Percentiles rank a stretch among this genome's conserved stretches.
Evolutionary conservation across 495 filamentous ascomycete genomes (phyloP).

Genomic region (Penicillium canariense): DNA sequence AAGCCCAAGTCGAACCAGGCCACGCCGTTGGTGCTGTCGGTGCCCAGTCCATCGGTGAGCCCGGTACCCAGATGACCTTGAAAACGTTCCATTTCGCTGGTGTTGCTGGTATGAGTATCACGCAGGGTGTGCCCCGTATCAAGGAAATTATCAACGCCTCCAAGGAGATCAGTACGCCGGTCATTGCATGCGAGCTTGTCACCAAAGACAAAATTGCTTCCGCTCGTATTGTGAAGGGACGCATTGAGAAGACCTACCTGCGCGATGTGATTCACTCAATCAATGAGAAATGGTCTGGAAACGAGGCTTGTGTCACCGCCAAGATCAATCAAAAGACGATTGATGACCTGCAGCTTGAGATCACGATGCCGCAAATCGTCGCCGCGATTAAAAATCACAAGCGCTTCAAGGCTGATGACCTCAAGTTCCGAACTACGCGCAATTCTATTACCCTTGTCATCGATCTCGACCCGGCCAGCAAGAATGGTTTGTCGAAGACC

Average conservation of each 20-base stretch:
- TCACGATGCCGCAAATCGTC: constrained; percentile 66
- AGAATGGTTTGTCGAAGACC: constrained; percentile 50
- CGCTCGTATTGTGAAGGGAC: constrained; percentile 82
- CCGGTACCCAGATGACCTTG: constrained; percentile 98
- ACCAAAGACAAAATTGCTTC: constrained; percentile 66
- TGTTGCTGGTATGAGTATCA: constrained; percentile 99
- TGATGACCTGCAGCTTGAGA: constrained; percentile 71
- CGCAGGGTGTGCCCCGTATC: constrained; percentile 97
- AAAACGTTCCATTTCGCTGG: constrained; percentile 99
- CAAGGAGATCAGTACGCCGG: constrained; percentile 86
- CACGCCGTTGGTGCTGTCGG: constrained; percentile 97
- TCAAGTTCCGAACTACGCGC: constrained; percentile 46
- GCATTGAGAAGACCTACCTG: constrained; percentile 69
- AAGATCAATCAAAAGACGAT: constrained; percentile 76
- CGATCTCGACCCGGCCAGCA: constrained; percentile 55
- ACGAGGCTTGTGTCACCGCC: constrained; percentile 70
- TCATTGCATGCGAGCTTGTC: constrained; percentile 80
- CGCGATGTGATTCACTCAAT: constrained; percentile 66
- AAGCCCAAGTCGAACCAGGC: constrained; percentile 85
- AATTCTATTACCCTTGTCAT: constrained; percentile 57
- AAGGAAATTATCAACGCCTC: constrained; percentile 99
- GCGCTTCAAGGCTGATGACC: constrained; percentile 66
- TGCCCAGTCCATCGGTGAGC: constrained; percentile 96
- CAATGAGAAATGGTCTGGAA: constrained; percentile 76
- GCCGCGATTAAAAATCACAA: constrained; percentile 70